Conservation (phyloP, 2,329 filamentous ascomycete species). For the Zymoseptoria tritici region DNA sequence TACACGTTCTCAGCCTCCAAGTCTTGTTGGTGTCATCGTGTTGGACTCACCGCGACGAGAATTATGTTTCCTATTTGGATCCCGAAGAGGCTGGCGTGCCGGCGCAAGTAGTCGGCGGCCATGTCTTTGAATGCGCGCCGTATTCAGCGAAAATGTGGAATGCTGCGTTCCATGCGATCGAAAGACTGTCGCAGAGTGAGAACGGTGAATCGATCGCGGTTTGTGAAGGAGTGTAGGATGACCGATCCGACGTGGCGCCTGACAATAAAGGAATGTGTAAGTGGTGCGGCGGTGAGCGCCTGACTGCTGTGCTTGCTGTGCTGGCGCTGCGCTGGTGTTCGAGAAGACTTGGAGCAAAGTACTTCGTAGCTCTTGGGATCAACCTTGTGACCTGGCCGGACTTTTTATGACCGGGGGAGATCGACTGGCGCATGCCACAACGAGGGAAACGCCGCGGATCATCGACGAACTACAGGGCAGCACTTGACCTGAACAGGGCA, state of each 20-base stretch:
- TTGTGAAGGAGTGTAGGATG: conserved; percentile 3
- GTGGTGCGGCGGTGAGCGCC: background rate
- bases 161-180: background rate
- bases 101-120: conserved; percentile 12
- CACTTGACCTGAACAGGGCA: too few relatives aligned
- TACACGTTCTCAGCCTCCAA: conserved; percentile 30
- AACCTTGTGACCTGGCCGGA: background rate
- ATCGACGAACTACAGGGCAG: background rate
- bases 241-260: background rate
- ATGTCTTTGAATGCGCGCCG: conserved; percentile 1
- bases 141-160: background rate
- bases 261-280: conserved; percentile 1
- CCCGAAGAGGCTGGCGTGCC: conserved; percentile 37
- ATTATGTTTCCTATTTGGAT: conserved; percentile 62
- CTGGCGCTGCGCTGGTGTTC: background rate
- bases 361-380: background rate
- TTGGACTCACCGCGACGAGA: conserved; percentile 48
- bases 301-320: background rate
- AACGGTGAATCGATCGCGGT: too few relatives aligned
- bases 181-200: background rate
- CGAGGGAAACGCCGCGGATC: background rate
- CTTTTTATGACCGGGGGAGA: background rate
- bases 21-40: conserved; percentile 6
- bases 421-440: background rate
- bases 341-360: background rate